Percentiles rank a stretch among this genome's conserved stretches.
Evolutionary conservation across 176 grass and related monocot species (phyloP).

Genomic region (Echinochloa phyllopogon): DNA sequence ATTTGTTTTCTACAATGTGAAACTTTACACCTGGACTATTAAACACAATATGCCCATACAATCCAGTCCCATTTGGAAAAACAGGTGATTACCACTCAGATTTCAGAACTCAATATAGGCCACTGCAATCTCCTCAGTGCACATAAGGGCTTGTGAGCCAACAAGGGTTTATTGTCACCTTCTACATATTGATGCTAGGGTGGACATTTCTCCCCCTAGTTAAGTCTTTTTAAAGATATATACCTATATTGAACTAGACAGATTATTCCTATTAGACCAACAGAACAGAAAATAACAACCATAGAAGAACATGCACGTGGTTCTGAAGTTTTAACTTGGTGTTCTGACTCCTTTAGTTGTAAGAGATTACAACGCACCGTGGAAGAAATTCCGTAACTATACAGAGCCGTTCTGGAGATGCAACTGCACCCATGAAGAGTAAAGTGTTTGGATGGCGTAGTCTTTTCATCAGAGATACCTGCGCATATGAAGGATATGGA

Average conservation of each 20-base stretch:
- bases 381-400: slow-evolving; percentile 93
- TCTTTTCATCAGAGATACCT: slow-evolving; percentile 97
- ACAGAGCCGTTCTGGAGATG: slow-evolving; percentile 78
- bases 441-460: slow-evolving; percentile 92
- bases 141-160: not conserved
- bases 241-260: slow-evolving; percentile 8
- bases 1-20: not conserved
- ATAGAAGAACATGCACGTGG: not conserved
- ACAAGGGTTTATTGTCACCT: not conserved
- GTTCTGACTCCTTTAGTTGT: not conserved
- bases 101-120: not conserved
- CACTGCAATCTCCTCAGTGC: not conserved
- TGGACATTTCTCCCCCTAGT: not conserved
- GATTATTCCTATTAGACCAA: slow-evolving; percentile 2
- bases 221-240: not conserved
- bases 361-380: slow-evolving; percentile 51
- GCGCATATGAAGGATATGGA: slow-evolving; percentile 1
- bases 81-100: not conserved
- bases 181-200: slow-evolving; percentile 2
- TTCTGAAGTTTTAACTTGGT: not conserved
- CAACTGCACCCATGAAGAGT: slow-evolving; percentile 93
- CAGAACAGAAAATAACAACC: slow-evolving; percentile 24
- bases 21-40: not conserved
- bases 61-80: not conserved
- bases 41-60: not conserved